Base-by-base conservation (phyloP, 192 early-diverging fungal genomes). In the Geranomyces variabilis region DNA sequence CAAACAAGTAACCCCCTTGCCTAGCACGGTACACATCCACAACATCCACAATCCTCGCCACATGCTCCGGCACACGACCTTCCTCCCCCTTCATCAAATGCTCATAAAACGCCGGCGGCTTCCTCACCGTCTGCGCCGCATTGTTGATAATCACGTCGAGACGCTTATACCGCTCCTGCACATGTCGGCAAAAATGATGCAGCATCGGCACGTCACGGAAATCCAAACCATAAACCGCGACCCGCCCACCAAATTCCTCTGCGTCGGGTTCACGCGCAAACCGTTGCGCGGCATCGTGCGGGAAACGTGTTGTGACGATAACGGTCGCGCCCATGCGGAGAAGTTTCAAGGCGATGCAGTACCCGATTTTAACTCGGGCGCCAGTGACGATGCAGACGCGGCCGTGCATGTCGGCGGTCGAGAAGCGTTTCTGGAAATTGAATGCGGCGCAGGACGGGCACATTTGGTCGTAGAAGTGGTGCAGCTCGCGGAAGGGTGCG, bases 131-230 rank as follows among this genome's bases (percentile, higher is more conserved):
- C 60, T 87, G 86, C 8, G 86, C 86, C 17, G 86, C 86, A 77
- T 87, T 87, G 75, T 87, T 87, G 64, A 87, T 86, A 66, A 87
- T 71, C 9, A 77, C 82, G 62, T 87, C 83, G 8, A 87, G 66
- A 19, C 78, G 67, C 26, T 62, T 46, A 48, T 79, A 83, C 9
- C 64, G 68, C 28, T 74, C 53, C 68, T 78, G 80, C 41, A 87
- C 69, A 49, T 85, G 76, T 0, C 61, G 48, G 59, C 76, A 77
- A 72, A 87, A 84, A 56, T 85, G 78, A 36, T 81, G 83, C 14
- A 87, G 66, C 78, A 83, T 80, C 0, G 70, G 63, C 31, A 87
- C 78, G 55, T 87, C 82, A 24, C 86, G 71, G 64, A 87, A 87
- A 69, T 87, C 86, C 24, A 87, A 51, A 22, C 83, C 83, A 68